Evolutionary conservation across 75 land plant genomes (phyloP).

Genomic region (Azolla pinnata): DNA sequence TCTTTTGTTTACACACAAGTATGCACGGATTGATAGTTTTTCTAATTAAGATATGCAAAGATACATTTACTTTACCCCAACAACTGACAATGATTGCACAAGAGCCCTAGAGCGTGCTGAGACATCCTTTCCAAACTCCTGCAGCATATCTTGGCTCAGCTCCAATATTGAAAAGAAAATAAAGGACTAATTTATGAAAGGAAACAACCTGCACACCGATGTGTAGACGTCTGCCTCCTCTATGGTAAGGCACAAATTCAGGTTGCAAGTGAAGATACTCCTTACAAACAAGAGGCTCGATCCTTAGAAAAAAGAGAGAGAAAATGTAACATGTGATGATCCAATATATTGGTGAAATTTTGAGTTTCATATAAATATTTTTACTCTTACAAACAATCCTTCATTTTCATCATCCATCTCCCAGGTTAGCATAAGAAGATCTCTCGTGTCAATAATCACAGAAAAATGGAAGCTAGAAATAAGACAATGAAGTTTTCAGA

Average conservation of each 20-base stretch:
- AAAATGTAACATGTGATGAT: not conserved
- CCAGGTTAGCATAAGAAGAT: no score
- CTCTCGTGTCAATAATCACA: no score
- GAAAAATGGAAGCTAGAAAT: no score
- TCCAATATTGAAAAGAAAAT: not conserved
- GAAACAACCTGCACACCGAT: slow-evolving; percentile 74
- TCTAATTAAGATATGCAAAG: no score
- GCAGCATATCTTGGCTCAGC: slow-evolving; percentile 2
- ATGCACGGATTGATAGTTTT: no score
- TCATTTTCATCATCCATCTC: no score
- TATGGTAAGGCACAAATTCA: slow-evolving; percentile 91
- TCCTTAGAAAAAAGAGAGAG: slow-evolving; percentile 35
- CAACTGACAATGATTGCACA: slow-evolving; percentile 30
- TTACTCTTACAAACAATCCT: no score
- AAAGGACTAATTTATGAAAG: not conserved
- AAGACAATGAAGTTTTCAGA: no score
- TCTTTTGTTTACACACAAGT: no score
- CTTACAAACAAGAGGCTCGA: slow-evolving; percentile 91
- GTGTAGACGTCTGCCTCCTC: slow-evolving; percentile 84
- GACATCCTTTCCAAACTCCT: slow-evolving; percentile 83
- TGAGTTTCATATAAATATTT: no score
- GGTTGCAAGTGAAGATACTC: slow-evolving; percentile 60
- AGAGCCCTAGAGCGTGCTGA: slow-evolving; percentile 56
- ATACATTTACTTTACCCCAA: slow-evolving; percentile 37
- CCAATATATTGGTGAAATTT: not conserved